Conservation (phyloP, 805 yeast genomes). For the Yamadazyma phyllophila region DNA sequence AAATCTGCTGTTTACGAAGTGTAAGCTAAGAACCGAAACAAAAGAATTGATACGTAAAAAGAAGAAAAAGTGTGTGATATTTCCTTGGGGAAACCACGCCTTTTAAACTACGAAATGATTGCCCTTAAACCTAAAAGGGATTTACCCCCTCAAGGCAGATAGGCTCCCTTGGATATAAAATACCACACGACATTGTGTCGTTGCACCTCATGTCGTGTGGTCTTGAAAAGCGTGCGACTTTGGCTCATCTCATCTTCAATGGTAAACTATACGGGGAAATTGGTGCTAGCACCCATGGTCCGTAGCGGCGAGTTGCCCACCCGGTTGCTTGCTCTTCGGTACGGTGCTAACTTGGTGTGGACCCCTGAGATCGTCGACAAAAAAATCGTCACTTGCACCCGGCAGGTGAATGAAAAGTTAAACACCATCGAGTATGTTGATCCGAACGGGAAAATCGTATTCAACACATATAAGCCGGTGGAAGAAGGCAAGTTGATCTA, state of each 20-base stretch:
- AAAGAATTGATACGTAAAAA: too few relatives aligned
- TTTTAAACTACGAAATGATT: too few relatives aligned
- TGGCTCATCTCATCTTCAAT: conserved; percentile 1
- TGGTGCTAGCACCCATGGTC: conserved; percentile 95
- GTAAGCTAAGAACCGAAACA: too few relatives aligned
- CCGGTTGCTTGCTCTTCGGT: conserved; percentile 69
- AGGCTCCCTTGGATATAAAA: too few relatives aligned
- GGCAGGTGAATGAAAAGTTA: conserved; percentile 55
- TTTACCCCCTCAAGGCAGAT: too few relatives aligned
- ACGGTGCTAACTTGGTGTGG: conserved; percentile 97
- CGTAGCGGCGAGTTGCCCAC: conserved; percentile 94
- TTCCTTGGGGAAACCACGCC: too few relatives aligned
- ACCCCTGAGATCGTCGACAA: conserved; percentile 88
- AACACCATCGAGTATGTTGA: conserved; percentile 61
- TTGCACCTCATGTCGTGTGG: too few relatives aligned
- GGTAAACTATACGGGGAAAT: conserved; percentile 63
- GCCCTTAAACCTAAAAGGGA: too few relatives aligned
- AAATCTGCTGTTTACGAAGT: too few relatives aligned
- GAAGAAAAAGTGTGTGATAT: too few relatives aligned
- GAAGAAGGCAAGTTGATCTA: conserved; percentile 75
- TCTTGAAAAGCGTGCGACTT: too few relatives aligned
- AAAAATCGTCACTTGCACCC: conserved; percentile 67
- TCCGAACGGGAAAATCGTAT: conserved; percentile 49
- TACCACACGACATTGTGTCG: too few relatives aligned
- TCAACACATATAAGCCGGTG: conserved; percentile 63